Evolutionary conservation across 2,329 filamentous ascomycete genomes (phyloP).

Genomic region (Arthrobotrys megalospora): DNA sequence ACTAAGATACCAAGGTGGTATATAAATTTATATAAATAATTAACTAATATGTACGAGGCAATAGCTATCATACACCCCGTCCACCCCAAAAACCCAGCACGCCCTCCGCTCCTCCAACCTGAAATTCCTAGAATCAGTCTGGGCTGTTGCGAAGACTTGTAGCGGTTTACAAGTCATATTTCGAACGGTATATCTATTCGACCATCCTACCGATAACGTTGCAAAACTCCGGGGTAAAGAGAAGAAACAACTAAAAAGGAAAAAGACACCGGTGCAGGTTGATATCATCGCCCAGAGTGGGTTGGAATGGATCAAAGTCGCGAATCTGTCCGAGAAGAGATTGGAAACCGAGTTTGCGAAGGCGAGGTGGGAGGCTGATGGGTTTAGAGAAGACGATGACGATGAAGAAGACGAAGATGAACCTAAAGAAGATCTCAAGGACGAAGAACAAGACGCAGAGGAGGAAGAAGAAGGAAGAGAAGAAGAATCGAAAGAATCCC

Average conservation of each 20-base stretch:
- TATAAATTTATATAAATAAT: constrained; percentile 61
- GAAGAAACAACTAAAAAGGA: constrained; percentile 65
- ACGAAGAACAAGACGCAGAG: constrained; percentile 64
- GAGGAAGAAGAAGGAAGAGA: constrained; percentile 60
- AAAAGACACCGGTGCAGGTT: constrained; percentile 73
- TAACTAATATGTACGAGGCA: constrained; percentile 29
- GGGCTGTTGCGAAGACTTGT: constrained; percentile 75
- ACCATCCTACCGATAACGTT: constrained; percentile 58
- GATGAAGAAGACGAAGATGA: constrained; percentile 65
- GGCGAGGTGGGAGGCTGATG: constrained; percentile 74
- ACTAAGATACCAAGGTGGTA: too few species aligned
- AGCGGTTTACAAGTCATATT: constrained; percentile 73
- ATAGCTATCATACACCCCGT: constrained; percentile 57
- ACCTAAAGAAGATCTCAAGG: constrained; percentile 58
- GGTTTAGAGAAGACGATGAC: constrained; percentile 70
- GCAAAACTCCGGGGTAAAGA: constrained; percentile 65
- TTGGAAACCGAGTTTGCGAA: constrained; percentile 79
- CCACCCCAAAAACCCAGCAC: constrained; percentile 69
- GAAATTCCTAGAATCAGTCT: constrained; percentile 76
- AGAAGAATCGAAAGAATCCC: constrained; percentile 49
- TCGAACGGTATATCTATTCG: constrained; percentile 61
- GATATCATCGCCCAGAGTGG: constrained; percentile 78
- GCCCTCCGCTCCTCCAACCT: constrained; percentile 77
- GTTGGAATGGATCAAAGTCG: constrained; percentile 77
- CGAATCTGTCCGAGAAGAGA: constrained; percentile 76